Evolutionary conservation across 192 early-diverging fungal species (phyloP).

Genomic region (Rhizoclosmatium globosum): DNA sequence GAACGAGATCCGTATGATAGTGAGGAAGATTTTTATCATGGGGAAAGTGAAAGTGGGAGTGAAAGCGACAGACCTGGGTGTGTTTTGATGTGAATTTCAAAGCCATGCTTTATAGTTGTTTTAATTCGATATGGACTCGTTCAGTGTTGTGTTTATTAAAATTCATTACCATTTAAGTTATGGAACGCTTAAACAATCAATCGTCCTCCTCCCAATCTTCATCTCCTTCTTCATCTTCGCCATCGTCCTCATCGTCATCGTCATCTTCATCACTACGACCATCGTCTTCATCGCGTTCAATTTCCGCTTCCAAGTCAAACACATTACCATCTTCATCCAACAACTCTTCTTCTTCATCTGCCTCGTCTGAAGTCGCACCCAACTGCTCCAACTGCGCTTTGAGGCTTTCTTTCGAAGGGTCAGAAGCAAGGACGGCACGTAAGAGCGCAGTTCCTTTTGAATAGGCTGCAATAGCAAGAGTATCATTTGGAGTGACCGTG

Average conservation of each 20-base stretch:
- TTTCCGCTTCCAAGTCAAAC: slow-evolving; percentile 25
- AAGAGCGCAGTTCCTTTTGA: not conserved
- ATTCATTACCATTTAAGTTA: too few relatives aligned
- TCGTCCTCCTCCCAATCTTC: too few relatives aligned
- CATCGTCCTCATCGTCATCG: not conserved
- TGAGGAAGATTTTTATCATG: too few relatives aligned
- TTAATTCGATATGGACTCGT: too few relatives aligned
- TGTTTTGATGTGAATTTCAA: too few relatives aligned
- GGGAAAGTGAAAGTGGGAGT: too few relatives aligned
- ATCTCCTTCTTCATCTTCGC: slow-evolving; percentile 1
- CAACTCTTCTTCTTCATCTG: slow-evolving; percentile 1
- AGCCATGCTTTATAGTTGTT: too few relatives aligned
- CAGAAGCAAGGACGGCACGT: not conserved
- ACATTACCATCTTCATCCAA: slow-evolving; percentile 24
- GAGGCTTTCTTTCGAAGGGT: not conserved
- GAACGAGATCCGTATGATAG: too few relatives aligned
- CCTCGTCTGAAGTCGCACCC: slow-evolving; percentile 10
- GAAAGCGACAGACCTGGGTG: too few relatives aligned
- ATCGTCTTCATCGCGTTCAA: slow-evolving; percentile 27
- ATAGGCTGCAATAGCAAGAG: slow-evolving; percentile 15
- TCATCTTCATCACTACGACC: not conserved
- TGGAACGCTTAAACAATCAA: too few relatives aligned
- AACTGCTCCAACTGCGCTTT: slow-evolving; percentile 10
- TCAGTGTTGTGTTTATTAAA: too few relatives aligned
- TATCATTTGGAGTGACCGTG: slow-evolving; percentile 26